Evolutionary conservation across 2,329 filamentous ascomycete species (phyloP).

Genomic region (Ophiocordyceps australis): DNA sequence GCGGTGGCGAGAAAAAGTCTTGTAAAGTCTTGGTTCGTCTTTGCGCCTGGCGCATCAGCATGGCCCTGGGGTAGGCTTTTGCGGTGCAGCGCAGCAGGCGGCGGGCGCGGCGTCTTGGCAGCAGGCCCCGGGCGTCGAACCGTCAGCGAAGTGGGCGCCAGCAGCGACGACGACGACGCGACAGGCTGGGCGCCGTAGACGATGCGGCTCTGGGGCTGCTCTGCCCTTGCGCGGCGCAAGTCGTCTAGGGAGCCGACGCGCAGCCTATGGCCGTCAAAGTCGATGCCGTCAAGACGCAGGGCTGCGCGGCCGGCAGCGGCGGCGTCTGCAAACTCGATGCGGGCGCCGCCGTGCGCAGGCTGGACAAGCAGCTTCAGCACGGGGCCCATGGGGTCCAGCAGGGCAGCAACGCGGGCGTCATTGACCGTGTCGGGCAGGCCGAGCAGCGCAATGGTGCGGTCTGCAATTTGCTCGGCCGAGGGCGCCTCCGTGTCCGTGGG

Average conservation of each 20-base stretch:
- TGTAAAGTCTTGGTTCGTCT: no score
- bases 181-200: slow-evolving; percentile 10
- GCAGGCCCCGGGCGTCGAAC: slow-evolving; percentile 24
- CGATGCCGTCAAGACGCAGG: slow-evolving; percentile 35
- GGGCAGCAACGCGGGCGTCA: slow-evolving; percentile 57
- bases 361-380: slow-evolving; percentile 64
- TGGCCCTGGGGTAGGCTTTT: no score
- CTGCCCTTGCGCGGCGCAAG: slow-evolving; percentile 30
- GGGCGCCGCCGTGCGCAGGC: slow-evolving; percentile 68
- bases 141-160: slow-evolving; percentile 21
- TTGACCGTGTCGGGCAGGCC: slow-evolving; percentile 87
- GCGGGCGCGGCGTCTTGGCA: no score
- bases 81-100: no score
- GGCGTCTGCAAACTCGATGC: slow-evolving; percentile 62
- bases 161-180: slow-evolving; percentile 10
- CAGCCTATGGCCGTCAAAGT: slow-evolving; percentile 34
- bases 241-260: slow-evolving; percentile 35
- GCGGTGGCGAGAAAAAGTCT: no score
- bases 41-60: no score
- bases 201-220: slow-evolving; percentile 13
- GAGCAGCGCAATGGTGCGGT: slow-evolving; percentile 64
- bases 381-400: slow-evolving; percentile 52
- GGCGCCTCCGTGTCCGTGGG: slow-evolving; percentile 17
- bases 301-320: slow-evolving; percentile 54
- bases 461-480: slow-evolving; percentile 29